Conservation (phyloP, 2,329 filamentous ascomycete genomes). For the Aspergillus clavatus region DNA sequence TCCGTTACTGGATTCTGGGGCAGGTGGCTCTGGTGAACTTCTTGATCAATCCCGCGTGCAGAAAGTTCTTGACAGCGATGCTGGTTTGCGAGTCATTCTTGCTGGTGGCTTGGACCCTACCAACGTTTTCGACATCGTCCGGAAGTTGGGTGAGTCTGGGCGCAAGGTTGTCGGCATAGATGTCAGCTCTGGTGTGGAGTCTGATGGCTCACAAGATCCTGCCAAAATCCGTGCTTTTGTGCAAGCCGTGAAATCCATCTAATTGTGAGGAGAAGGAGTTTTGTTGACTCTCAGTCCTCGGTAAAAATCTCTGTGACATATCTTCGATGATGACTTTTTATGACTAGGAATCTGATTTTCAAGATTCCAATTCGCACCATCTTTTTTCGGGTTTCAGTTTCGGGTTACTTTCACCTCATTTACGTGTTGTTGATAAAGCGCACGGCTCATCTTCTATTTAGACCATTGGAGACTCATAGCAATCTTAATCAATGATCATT, state of each 20-base stretch:
- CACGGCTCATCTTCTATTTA: neutral
- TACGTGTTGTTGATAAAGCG: neutral
- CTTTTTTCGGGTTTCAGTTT: constrained; percentile 1
- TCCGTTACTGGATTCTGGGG: constrained; percentile 80
- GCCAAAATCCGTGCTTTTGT: constrained; percentile 79
- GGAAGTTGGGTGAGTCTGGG: constrained; percentile 55
- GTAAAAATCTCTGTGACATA: constrained; percentile 1
- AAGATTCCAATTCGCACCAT: neutral
- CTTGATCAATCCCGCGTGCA: constrained; percentile 69
- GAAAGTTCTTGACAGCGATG: constrained; percentile 60
- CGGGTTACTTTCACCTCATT: constrained; percentile 4
- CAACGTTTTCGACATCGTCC: constrained; percentile 67
- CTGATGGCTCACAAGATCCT: constrained; percentile 71
- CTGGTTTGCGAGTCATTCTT: constrained; percentile 68
- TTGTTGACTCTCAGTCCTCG: constrained; percentile 1
- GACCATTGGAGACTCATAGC: neutral
- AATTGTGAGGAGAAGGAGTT: constrained; percentile 15
- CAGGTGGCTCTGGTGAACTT: constrained; percentile 73
- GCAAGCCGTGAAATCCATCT: constrained; percentile 60
- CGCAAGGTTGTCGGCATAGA: constrained; percentile 75
- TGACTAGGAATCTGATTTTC: neutral
- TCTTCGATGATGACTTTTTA: constrained; percentile 7
- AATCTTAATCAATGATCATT: neutral
- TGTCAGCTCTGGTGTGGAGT: constrained; percentile 91
- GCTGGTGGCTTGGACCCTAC: constrained; percentile 79